Evolutionary conservation across 352 stramenopile genomes (phyloP).

Genomic region (Globisporangium acanthophoron): DNA sequence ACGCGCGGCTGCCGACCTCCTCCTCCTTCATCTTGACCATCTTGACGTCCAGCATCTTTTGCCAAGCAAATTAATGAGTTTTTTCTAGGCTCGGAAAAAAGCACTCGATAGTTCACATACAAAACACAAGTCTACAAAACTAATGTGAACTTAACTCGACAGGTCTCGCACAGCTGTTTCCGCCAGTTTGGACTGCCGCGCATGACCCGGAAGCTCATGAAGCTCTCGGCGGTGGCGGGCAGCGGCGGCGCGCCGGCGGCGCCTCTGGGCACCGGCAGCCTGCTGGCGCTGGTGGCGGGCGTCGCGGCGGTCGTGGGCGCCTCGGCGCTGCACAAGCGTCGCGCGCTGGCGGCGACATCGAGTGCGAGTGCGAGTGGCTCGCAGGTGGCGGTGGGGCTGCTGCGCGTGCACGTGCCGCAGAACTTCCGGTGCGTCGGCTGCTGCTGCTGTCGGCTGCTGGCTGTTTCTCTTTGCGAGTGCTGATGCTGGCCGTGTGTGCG

Average conservation of each 20-base stretch:
- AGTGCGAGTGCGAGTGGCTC: background rate
- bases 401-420: constrained; percentile 48
- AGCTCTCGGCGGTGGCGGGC: constrained; percentile 19
- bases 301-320: constrained; percentile 37
- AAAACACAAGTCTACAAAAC: too few relatives aligned
- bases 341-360: background rate
- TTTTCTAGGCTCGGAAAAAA: background rate
- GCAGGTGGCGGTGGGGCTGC: constrained; percentile 37
- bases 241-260: constrained; percentile 17
- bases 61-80: background rate
- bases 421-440: constrained; percentile 33
- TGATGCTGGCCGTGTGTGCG: too few relatives aligned
- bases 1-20: constrained; percentile 22
- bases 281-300: constrained; percentile 35
- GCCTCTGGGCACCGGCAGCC: constrained; percentile 25
- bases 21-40: constrained; percentile 2
- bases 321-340: constrained; percentile 38
- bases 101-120: background rate
- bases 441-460: background rate
- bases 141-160: too few relatives aligned
- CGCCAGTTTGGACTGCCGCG: background rate
- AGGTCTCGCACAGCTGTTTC: too few relatives aligned
- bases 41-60: background rate
- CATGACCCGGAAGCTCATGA: constrained; percentile 47
- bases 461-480: background rate